Conservation (phyloP, 306 rosid genomes). For the Cucumis cinereus region DNA sequence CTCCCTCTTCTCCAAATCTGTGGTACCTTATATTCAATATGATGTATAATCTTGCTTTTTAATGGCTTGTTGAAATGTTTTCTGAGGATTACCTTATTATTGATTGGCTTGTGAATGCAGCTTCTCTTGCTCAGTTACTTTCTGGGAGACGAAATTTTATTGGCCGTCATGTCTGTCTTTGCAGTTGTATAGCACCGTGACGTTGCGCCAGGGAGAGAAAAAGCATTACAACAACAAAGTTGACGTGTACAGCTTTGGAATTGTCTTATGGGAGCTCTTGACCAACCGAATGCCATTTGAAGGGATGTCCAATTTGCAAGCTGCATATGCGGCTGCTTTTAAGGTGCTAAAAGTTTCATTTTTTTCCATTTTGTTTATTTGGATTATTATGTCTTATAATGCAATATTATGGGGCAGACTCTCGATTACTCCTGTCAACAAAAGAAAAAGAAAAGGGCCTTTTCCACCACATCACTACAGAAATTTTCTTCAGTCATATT, state of each 20-base stretch:
- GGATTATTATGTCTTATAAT: background rate
- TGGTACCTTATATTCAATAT: background rate
- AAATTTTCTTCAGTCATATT: background rate
- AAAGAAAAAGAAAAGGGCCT: background rate
- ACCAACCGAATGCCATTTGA: slow-evolving; percentile 99
- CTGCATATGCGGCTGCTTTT: slow-evolving; percentile 98
- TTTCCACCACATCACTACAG: background rate
- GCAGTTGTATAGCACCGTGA: slow-evolving; percentile 96
- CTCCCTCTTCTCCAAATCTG: background rate
- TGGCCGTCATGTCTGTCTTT: slow-evolving; percentile 7
- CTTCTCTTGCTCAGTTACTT: background rate
- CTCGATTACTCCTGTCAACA: background rate
- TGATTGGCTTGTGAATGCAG: background rate
- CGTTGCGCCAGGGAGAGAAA: slow-evolving; percentile 94
- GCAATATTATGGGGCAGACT: background rate
- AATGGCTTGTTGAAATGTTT: background rate
- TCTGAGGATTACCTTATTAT: background rate
- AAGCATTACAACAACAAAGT: slow-evolving; percentile 97
- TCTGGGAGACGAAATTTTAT: background rate
- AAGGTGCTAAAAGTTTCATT: slow-evolving; percentile 40
- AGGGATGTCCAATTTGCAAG: slow-evolving; percentile 99
- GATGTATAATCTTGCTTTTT: background rate
- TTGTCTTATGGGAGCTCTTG: slow-evolving; percentile 90
- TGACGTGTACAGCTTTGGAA: slow-evolving; percentile 96
- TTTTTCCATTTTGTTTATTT: background rate